Evolutionary conservation across 768 basidiomycete species (phyloP), one percentile per base, ranked within the genome.

Genomic region (Filobasidium floriforme): DNA sequence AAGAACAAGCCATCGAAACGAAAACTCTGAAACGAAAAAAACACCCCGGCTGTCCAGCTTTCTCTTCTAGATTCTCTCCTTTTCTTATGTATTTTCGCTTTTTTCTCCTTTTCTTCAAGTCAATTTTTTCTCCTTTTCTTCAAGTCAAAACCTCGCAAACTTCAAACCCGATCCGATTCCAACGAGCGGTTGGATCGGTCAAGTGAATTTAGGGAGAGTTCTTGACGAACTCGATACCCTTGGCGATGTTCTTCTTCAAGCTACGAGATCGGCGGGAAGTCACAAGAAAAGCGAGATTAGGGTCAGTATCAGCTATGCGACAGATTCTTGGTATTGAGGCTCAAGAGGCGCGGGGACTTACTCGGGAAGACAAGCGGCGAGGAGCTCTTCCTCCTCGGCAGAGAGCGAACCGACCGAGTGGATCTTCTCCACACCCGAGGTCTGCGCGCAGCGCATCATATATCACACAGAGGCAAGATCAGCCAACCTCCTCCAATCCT

Each of bases 161-260:
- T n/a, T n/a, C n/a, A n/a, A n/a, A n/a, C n/a, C n/a, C n/a, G n/a
- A n/a, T n/a, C n/a, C n/a, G n/a, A n/a, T n/a, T n/a, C n/a, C n/a
- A n/a, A n/a, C n/a, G n/a, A n/a, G n/a, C n/a, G n/a, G n/a, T n/a
- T n/a, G n/a, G n/a, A n/a, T n/a, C n/a, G n/a, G n/a, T n/a, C n/a
- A n/a, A n/a, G n/a, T n/a, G n/a, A n/a, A n/a, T 40, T 57, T 46
- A 65, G 59, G 64, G 44, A 60, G 64, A 60, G 54, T 57, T 26
- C 64, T 72, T 75, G 71, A 74, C 75, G 66, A 81, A 81, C 64
- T 77, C 70, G 65, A 76, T 74, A 81, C 92, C 92, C 87, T 92
- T 97, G 81, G 90, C 89, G 73, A 97, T 94, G 86, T 96, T 97
- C 87, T 89, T 92, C 86, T 89, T 89, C 74, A 99, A 85, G 70